Conservation (phyloP, 306 rosid species). For the Cucumis melo region DNA sequence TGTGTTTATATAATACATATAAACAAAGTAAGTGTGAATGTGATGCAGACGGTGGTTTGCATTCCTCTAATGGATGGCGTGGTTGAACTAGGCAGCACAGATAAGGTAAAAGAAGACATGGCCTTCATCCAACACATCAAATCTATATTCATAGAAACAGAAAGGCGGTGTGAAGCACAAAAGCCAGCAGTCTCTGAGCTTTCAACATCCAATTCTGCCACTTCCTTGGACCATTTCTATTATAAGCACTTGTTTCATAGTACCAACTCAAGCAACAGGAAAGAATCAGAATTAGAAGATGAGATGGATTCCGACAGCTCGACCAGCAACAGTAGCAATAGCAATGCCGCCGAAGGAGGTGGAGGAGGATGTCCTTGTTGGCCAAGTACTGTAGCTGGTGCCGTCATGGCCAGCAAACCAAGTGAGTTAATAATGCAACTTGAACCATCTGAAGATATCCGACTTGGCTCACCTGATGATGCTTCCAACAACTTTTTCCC, state of each 20-base stretch:
- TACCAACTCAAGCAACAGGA: background rate
- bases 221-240: constrained; percentile 32
- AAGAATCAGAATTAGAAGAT: constrained; percentile 20
- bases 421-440: constrained; percentile 76
- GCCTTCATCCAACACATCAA: constrained; percentile 54
- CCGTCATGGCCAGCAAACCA: constrained; percentile 18
- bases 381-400: background rate
- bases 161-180: constrained; percentile 33
- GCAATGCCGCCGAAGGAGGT: background rate
- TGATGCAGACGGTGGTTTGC: constrained; percentile 74
- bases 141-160: constrained; percentile 46
- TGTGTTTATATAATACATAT: too few species aligned
- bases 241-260: constrained; percentile 4
- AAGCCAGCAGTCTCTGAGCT: constrained; percentile 83
- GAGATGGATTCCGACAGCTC: constrained; percentile 18
- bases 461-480: constrained; percentile 74
- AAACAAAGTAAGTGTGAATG: background rate
- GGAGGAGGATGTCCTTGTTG: background rate
- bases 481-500: constrained; percentile 53
- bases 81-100: constrained; percentile 77
- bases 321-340: background rate
- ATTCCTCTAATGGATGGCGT: constrained; percentile 82
- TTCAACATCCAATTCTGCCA: constrained; percentile 73
- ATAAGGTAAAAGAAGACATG: constrained; percentile 68
- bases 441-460: constrained; percentile 72